Evolutionary conservation across 352 stramenopile species (phyloP).

Genomic region (Phytophthora parvispora): DNA sequence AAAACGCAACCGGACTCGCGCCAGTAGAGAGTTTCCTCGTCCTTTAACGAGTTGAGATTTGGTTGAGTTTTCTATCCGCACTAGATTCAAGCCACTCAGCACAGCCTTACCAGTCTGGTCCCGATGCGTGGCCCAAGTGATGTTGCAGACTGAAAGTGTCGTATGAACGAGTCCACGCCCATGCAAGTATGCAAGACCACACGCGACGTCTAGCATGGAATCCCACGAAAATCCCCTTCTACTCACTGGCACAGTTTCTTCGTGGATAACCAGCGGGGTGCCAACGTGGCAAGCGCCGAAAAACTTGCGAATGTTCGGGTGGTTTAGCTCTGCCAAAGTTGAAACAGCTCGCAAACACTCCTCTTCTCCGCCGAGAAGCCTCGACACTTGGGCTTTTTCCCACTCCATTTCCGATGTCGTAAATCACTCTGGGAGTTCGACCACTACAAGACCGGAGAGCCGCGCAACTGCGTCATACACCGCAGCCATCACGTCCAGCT

Average conservation of each 20-base stretch:
- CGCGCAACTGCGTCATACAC: not conserved
- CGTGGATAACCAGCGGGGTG: not conserved
- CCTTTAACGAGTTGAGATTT: not conserved
- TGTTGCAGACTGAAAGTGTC: not conserved
- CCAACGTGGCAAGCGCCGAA: slow-evolving; percentile 34
- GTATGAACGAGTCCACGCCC: not conserved
- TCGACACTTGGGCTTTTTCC: not conserved
- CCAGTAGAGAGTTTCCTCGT: not conserved
- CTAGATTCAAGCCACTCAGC: not conserved
- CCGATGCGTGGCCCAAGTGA: not conserved
- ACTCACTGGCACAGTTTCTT: not conserved
- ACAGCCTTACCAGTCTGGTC: not conserved
- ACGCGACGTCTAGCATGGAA: not conserved
- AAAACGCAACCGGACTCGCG: not conserved
- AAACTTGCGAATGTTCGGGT: slow-evolving; percentile 29
- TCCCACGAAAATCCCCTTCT: not conserved
- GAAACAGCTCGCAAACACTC: slow-evolving; percentile 11
- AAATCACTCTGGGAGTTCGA: slow-evolving; percentile 12
- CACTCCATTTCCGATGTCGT: slow-evolving; percentile 5
- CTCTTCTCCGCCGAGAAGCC: slow-evolving; percentile 7
- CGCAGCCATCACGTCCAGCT: not conserved
- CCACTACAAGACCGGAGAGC: not conserved
- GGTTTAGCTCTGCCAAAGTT: slow-evolving; percentile 12
- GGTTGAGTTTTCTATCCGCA: not conserved
- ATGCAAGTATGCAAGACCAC: not conserved